Base-by-base conservation (phyloP, 495 filamentous ascomycete genomes). In the Glarea lozoyensis region DNA sequence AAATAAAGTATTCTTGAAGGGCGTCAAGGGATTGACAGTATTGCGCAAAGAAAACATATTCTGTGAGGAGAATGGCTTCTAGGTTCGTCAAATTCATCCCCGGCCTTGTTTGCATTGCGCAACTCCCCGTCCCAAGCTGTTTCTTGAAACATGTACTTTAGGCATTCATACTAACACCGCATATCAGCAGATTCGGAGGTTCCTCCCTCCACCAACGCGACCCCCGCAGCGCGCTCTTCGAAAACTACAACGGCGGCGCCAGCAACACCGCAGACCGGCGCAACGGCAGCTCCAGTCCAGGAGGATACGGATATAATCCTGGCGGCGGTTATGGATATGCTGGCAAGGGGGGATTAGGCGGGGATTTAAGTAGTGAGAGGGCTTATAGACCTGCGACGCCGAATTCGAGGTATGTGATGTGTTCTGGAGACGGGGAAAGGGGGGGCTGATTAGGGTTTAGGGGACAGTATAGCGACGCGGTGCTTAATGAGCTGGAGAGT, bases 391-490 rank as follows among this genome's bases (percentile, higher is more conserved):
- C 76, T 30, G 92, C 88, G 45, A 95, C 89, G 38, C 89, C 89
- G 46, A 88, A 96, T 65, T 73, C 73, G 50, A 86, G 72, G 82
- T 87, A 64, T 62, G 24, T 16, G 21, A 34, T 49, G 39, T 19
- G 36, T 38, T 48, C 16, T n/a, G n/a, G n/a, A n/a, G 39, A 48
- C 2, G 20, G 32, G 18, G 13, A 39, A 17, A 37, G 16, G 10
- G 21, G 19, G 40, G 10, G 18, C 13, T 48, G 17, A 30, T 42
- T 11, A 37, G 23, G 38, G 31, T 24, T 21, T 23, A 86, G 84
- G 58, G 92, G 93, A 38, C 90, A 95, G 61, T 97, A 97, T 63
- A 87, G 80, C 48, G 88, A 93, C 51, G 85, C 88, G 30, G 88
- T 96, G 40, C 77, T 97, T 17, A 87, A 85, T 56, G 88, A 92